Percentiles rank a stretch among this genome's conserved stretches.
Evolutionary conservation across 768 basidiomycete genomes (phyloP).

Genomic region (Asterophora parasitica): DNA sequence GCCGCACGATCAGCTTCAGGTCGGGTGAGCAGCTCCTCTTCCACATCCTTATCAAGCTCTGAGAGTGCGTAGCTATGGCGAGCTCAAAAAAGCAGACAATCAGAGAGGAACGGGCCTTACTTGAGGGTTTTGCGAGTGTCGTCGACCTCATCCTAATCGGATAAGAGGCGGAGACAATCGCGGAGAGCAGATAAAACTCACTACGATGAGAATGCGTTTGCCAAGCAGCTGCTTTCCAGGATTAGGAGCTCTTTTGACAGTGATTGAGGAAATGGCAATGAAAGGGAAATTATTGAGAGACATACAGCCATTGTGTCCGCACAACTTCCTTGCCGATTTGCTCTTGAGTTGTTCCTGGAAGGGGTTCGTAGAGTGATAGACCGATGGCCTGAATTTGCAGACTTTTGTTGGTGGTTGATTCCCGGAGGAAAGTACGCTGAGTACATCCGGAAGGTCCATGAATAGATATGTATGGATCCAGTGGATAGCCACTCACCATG

Average conservation of each 20-base stretch:
- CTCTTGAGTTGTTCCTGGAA: conserved; percentile 69
- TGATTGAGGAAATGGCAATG: conserved; percentile 2
- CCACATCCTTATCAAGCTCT: conserved; percentile 89
- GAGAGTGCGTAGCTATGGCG: conserved; percentile 73
- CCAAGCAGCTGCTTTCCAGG: conserved; percentile 71
- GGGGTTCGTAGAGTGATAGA: conserved; percentile 88
- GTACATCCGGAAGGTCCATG: not conserved
- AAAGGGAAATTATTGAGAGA: conserved; percentile 10
- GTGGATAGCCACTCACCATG: conserved; percentile 41
- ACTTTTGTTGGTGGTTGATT: conserved; percentile 61
- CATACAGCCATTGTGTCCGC: conserved; percentile 95
- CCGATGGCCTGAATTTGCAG: conserved; percentile 97
- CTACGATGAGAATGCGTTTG: conserved; percentile 76
- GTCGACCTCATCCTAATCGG: conserved; percentile 74
- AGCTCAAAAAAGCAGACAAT: not conserved
- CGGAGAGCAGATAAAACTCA: conserved; percentile 31
- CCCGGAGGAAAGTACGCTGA: conserved; percentile 82
- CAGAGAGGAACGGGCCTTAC: conserved; percentile 37
- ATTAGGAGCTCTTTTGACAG: conserved; percentile 50
- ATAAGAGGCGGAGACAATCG: conserved; percentile 2
- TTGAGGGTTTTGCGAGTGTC: conserved; percentile 86
- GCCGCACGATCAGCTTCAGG: conserved; percentile 74
- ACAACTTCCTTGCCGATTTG: conserved; percentile 82
- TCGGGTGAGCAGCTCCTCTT: conserved; percentile 54
- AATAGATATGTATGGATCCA: conserved; percentile 3